phyloP scores from a whole-genome alignment of 1,139 yeast species.

The Debaryomyces udenii region DNA sequence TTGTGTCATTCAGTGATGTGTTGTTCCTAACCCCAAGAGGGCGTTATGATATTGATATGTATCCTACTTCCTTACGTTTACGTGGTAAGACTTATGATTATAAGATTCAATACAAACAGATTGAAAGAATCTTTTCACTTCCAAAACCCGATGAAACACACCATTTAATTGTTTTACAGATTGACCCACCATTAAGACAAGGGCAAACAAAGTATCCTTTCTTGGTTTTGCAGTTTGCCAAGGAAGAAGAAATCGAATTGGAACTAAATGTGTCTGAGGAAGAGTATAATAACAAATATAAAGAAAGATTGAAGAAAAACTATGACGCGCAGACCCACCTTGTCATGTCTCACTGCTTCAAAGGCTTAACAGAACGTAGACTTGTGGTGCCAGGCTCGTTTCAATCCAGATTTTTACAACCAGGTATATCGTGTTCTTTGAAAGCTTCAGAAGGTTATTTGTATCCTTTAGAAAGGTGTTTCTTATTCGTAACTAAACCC shows the following conservation, averaged over 20 bases:
- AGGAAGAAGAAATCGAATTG: slow-evolving; percentile 89
- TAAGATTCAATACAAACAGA: slow-evolving; percentile 87
- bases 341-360: slow-evolving; percentile 86
- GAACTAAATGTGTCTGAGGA: slow-evolving; percentile 85
- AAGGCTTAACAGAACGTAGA: slow-evolving; percentile 87
- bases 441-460: slow-evolving; percentile 95
- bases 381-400: slow-evolving; percentile 86
- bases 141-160: slow-evolving; percentile 96
- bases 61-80: slow-evolving; percentile 81
- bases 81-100: slow-evolving; percentile 98
- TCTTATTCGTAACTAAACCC: slow-evolving; percentile 91
- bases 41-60: slow-evolving; percentile 96
- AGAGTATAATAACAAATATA: slow-evolving; percentile 76
- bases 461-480: slow-evolving; percentile 87
- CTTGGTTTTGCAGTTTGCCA: slow-evolving; percentile 82
- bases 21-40: slow-evolving; percentile 97
- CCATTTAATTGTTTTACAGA: slow-evolving; percentile 82
- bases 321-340: slow-evolving; percentile 85
- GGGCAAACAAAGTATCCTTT: slow-evolving; percentile 98
- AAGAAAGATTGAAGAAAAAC: slow-evolving; percentile 71
- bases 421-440: slow-evolving; percentile 88
- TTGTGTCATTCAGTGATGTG: slow-evolving; percentile 89
- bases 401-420: slow-evolving; percentile 70
- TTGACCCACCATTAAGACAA: slow-evolving; percentile 87
- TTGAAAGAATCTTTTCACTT: slow-evolving; percentile 85